Base-by-base conservation (phyloP, 2,329 filamentous ascomycete species). In the Endoconidiophora polonica region DNA sequence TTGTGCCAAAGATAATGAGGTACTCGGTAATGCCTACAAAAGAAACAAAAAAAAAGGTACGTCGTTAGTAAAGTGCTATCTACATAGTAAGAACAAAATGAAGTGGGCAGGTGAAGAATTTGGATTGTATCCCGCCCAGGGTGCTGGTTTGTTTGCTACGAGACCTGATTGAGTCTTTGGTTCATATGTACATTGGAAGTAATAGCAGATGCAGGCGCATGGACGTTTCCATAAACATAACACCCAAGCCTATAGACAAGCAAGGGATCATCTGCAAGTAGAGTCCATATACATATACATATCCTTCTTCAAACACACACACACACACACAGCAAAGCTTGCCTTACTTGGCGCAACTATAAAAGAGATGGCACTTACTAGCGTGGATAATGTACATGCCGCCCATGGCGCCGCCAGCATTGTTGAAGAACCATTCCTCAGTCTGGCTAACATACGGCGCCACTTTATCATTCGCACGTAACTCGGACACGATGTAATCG, bases 351-450 rank as follows among this genome's bases (percentile, higher is more conserved):
- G 12, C 29, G 29, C 29, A 7, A 33, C 7, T 33, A 33, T 33
- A 5, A 12, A 33, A 5, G 29, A 33, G 29, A 33, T 33, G 12
- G 6, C 29, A 70, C 77, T 63, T 64, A 83, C 82, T 88, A 53
- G 86, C 84, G 62, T 93, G 86, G 59, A 93, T 81, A 56, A 93
- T 80, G 64, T 86, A 87, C 86, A 93, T 91, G 60, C 76, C 83
- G 50, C 86, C 86, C 86, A 93, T 94, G 48, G 86, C 86, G 55
- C 86, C 86, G 48, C 86, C 86, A 47, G 86, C 86, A 60, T 93
- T 93, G 72, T 93, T 94, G 60, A 94, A 90, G 43, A 93, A 72
- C 86, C 86, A 94, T 64, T 90, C 82, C 66, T 90, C 77, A 53
- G 81, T 68, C 50, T 75, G 62, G 66, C 83, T 86, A 60, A 90